Conservation (phyloP, 83 land plant genomes). For the Diphasiastrum complanatum region DNA sequence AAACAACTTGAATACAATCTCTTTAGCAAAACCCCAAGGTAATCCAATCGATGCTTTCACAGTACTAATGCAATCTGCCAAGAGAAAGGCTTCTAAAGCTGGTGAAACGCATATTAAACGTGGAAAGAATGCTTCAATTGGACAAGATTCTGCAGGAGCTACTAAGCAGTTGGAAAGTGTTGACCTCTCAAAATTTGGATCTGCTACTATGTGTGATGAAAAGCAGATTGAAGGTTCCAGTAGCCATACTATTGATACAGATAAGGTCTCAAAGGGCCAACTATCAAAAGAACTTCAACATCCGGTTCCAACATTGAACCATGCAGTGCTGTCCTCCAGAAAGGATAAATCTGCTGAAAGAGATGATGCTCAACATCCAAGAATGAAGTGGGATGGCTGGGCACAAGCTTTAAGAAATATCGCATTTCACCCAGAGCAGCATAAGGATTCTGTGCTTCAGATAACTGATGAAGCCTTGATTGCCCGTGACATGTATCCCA, state of each 20-base stretch:
- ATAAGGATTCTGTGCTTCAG: constrained; percentile 46
- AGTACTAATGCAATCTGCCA: constrained; percentile 40
- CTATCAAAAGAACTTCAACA: too few species aligned
- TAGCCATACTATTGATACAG: too few species aligned
- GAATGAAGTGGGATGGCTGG: constrained; percentile 61
- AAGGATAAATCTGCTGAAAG: background rate
- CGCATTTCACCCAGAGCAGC: constrained; percentile 70
- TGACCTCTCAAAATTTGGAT: too few species aligned
- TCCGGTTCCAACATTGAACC: too few species aligned
- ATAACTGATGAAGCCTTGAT: constrained; percentile 55
- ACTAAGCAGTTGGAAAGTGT: too few species aligned
- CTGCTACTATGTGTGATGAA: too few species aligned
- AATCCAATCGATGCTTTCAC: constrained; percentile 33
- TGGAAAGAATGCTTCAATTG: background rate
- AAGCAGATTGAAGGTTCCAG: too few species aligned
- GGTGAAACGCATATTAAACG: background rate
- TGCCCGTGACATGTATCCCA: constrained; percentile 66
- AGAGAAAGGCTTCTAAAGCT: constrained; percentile 3
- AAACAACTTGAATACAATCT: background rate
- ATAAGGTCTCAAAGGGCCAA: too few species aligned
- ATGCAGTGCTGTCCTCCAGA: too few species aligned
- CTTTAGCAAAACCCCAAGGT: constrained; percentile 3
- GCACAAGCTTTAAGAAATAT: constrained; percentile 58
- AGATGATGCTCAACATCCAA: constrained; percentile 16
- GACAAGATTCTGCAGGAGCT: too few species aligned